phyloP scores from a whole-genome alignment of 2,329 filamentous ascomycete species.

The Trichoderma oligosporum region DNA sequence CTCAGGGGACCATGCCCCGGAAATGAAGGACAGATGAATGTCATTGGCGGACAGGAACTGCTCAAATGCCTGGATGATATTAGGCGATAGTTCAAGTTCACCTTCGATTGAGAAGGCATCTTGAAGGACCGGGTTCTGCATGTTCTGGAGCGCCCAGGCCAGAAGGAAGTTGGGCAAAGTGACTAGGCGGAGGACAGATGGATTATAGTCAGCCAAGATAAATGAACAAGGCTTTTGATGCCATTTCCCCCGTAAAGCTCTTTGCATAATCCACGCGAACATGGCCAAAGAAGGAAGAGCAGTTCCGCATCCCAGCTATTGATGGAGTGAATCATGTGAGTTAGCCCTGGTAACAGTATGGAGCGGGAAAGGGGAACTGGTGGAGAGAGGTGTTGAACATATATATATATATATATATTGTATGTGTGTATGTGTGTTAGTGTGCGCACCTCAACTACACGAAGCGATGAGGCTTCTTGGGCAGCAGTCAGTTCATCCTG shows the following conservation, averaged over 20 bases:
- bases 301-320: constrained; percentile 72
- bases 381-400: constrained; percentile 26
- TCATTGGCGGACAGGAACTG: constrained; percentile 45
- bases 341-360: not conserved
- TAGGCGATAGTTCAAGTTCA: constrained; percentile 61
- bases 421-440: too few relatives aligned
- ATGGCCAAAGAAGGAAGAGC: constrained; percentile 69
- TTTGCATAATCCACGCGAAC: constrained; percentile 57
- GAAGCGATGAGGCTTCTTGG: constrained; percentile 34
- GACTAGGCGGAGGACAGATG: constrained; percentile 70
- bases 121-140: constrained; percentile 37
- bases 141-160: constrained; percentile 56
- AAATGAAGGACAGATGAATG: constrained; percentile 63
- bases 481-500: constrained; percentile 37
- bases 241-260: constrained; percentile 21
- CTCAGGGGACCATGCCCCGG: constrained; percentile 67
- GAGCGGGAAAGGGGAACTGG: not conserved
- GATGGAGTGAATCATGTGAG: not conserved
- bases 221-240: constrained; percentile 47
- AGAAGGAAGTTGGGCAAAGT: constrained; percentile 76
- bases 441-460: constrained; percentile 49
- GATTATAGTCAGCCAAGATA: constrained; percentile 75
- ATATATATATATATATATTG: too few relatives aligned
- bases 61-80: constrained; percentile 57
- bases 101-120: constrained; percentile 49